These are phyloP conservation scores for Chrysosporium queenslandicum DNA, from an alignment of 2,329 filamentous ascomycete genomes.

Conservation along the genomic window DNA sequence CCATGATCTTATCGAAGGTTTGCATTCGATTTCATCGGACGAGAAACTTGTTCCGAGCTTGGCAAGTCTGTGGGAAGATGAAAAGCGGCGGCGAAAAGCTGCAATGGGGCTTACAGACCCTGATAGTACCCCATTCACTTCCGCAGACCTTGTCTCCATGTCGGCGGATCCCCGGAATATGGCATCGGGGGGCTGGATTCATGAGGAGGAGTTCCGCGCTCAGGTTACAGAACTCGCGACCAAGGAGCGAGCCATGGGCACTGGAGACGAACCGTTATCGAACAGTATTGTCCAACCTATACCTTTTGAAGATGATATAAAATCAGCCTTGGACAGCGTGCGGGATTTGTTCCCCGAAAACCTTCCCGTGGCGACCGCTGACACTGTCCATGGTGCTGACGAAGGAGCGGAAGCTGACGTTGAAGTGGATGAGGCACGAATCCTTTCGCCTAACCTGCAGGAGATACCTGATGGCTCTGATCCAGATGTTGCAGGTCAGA, in stretches of 20 bases:
- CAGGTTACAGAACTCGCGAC: conserved; percentile 54
- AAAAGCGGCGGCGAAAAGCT: conserved; percentile 66
- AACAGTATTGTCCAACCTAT: conserved; percentile 55
- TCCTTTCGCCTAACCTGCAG: conserved; percentile 40
- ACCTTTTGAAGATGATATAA: conserved; percentile 51
- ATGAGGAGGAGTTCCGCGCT: conserved; percentile 71
- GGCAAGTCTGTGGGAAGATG: conserved; percentile 86
- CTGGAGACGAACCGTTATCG: conserved; percentile 31
- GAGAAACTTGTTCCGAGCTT: conserved; percentile 87
- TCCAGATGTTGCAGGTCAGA: conserved; percentile 20
- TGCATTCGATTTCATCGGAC: conserved; percentile 52
- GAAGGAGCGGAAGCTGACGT: conserved; percentile 47
- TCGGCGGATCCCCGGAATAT: conserved; percentile 68
- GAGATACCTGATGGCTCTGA: conserved; percentile 21
- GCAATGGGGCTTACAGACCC: conserved; percentile 56
- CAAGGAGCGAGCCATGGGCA: conserved; percentile 49
- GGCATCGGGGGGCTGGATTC: conserved; percentile 75
- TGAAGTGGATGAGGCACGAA: conserved; percentile 55
- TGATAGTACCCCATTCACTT: conserved; percentile 65
- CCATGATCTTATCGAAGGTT: conserved; percentile 71
- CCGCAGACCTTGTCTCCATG: conserved; percentile 77
- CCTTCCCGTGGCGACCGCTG: conserved; percentile 30
- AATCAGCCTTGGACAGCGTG: conserved; percentile 71
- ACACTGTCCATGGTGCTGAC: conserved; percentile 40
- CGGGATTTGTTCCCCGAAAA: conserved; percentile 73